phyloP scores from a whole-genome alignment of 768 basidiomycete genomes.

The Porphyrellus cyaneotinctus region DNA sequence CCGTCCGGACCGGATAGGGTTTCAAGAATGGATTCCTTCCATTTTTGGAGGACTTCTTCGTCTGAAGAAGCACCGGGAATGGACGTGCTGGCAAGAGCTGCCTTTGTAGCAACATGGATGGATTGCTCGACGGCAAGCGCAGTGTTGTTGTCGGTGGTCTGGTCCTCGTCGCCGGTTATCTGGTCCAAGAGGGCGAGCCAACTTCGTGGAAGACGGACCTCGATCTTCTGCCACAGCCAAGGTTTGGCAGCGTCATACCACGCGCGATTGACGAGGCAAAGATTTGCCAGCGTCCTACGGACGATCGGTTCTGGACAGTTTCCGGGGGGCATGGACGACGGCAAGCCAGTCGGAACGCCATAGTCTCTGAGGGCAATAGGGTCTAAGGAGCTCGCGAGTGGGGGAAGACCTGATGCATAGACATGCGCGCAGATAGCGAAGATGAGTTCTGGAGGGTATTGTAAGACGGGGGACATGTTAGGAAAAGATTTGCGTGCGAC shows the following conservation, averaged over 20 bases:
- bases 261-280: constrained; percentile 72
- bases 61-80: constrained; percentile 34
- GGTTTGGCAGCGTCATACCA: constrained; percentile 85
- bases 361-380: constrained; percentile 51
- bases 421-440: constrained; percentile 70
- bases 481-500: too few relatives aligned
- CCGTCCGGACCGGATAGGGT: constrained; percentile 60
- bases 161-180: constrained; percentile 67
- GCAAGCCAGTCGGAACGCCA: constrained; percentile 53
- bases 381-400: constrained; percentile 58
- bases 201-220: constrained; percentile 77
- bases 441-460: constrained; percentile 70
- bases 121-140: constrained; percentile 62
- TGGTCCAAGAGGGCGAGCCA: constrained; percentile 83
- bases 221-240: constrained; percentile 82
- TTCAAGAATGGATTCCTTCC: constrained; percentile 60
- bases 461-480: constrained; percentile 28
- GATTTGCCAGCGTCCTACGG: constrained; percentile 60
- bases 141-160: constrained; percentile 45
- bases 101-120: constrained; percentile 62
- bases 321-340: constrained; percentile 68
- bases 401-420: constrained; percentile 58
- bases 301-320: constrained; percentile 66
- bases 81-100: constrained; percentile 48
- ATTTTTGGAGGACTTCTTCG: constrained; percentile 42